Conservation (phyloP, 495 filamentous ascomycete species). For the Penicillium manginii region DNA sequence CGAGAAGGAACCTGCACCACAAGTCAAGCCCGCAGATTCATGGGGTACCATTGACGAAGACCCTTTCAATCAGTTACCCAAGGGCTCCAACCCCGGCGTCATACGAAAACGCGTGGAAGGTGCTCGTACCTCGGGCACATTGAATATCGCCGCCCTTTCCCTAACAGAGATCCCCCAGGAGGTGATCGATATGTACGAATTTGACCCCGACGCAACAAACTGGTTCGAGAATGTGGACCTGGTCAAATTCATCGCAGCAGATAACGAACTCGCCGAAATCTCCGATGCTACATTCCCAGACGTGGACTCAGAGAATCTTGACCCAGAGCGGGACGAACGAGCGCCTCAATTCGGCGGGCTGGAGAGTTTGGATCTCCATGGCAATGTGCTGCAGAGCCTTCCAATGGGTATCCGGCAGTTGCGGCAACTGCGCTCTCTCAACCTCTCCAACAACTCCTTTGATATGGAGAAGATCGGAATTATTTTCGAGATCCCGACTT, state of each 20-base stretch:
- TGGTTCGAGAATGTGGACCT: slow-evolving; percentile 97
- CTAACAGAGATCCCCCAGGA: slow-evolving; percentile 79
- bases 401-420: slow-evolving; percentile 78
- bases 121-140: slow-evolving; percentile 76
- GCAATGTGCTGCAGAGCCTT: slow-evolving; percentile 72
- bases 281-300: slow-evolving; percentile 78
- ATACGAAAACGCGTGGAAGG: slow-evolving; percentile 74
- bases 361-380: slow-evolving; percentile 82
- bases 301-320: slow-evolving; percentile 56
- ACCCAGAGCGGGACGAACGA: slow-evolving; percentile 62
- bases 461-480: slow-evolving; percentile 69
- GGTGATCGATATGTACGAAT: slow-evolving; percentile 87
- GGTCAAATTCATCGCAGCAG: slow-evolving; percentile 83
- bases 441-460: slow-evolving; percentile 84
- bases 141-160: slow-evolving; percentile 89
- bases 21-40: slow-evolving; percentile 32
- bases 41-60: slow-evolving; percentile 58
- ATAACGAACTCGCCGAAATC: slow-evolving; percentile 84
- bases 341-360: slow-evolving; percentile 83
- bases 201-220: slow-evolving; percentile 62
- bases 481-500: slow-evolving; percentile 66
- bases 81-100: slow-evolving; percentile 63
- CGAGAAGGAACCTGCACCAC: slow-evolving; percentile 5
- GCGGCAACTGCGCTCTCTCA: slow-evolving; percentile 73
- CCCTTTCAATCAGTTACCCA: slow-evolving; percentile 68